Conservation (phyloP, 176 grass and related monocot species). For the Tillandsia leiboldiana region DNA sequence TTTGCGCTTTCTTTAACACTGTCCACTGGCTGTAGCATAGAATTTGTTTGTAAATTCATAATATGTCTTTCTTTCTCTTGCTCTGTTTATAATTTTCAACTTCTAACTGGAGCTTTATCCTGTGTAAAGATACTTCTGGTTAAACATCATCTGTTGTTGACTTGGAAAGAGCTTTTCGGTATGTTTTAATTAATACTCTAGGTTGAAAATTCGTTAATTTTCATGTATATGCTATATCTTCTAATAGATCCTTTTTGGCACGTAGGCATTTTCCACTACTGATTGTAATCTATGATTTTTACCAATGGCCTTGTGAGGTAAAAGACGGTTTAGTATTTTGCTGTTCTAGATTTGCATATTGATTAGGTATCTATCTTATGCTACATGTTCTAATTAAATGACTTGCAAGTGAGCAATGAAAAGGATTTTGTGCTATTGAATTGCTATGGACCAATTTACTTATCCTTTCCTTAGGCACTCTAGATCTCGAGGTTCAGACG, state of each 20-base stretch:
- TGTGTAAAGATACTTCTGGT: not conserved
- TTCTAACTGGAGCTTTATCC: not conserved
- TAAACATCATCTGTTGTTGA: not conserved
- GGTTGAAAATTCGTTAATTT: not conserved
- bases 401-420: not conserved
- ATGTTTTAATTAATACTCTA: not conserved
- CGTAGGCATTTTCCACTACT: conserved; percentile 24
- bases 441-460: conserved; percentile 6
- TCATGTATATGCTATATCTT: not conserved
- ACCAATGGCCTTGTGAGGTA: conserved; percentile 17
- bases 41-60: too few relatives aligned
- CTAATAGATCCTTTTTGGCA: conserved; percentile 19
- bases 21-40: too few relatives aligned
- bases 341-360: conserved; percentile 1
- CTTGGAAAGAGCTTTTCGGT: not conserved
- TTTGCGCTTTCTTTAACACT: too few relatives aligned
- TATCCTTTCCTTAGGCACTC: conserved; percentile 3
- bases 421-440: not conserved
- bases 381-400: not conserved
- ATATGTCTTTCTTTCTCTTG: not conserved
- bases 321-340: conserved; percentile 3
- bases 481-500: conserved; percentile 2
- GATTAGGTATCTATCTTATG: not conserved
- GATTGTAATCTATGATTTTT: conserved; percentile 24
- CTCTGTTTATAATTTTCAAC: not conserved